Evolutionary conservation across 2,329 filamentous ascomycete genomes (phyloP).

Genomic region (Penicillium decumbens): DNA sequence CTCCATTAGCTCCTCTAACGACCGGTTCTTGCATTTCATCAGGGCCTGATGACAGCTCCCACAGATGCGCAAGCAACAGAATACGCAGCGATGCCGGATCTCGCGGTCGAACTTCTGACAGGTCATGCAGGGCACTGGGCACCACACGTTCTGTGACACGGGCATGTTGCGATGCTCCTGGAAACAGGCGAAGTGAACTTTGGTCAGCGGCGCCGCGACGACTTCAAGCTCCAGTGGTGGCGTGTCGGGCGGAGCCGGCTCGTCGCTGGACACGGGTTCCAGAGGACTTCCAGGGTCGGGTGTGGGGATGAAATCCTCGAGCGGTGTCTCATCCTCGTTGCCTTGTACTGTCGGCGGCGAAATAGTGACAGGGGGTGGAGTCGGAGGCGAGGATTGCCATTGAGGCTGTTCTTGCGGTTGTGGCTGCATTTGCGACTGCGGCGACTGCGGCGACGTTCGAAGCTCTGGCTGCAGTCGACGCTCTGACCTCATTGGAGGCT

Average conservation of each 20-base stretch:
- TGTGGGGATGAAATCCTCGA: conserved; percentile 34
- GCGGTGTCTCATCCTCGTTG: conserved; percentile 12
- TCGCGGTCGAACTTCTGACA: conserved; percentile 39
- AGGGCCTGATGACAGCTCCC: conserved; percentile 32
- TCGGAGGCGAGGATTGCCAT: neutral
- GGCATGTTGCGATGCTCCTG: conserved; percentile 38
- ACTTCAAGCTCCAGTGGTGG: conserved; percentile 30
- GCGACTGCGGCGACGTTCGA: neutral
- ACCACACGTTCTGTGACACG: conserved; percentile 36
- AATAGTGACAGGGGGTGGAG: conserved; percentile 4
- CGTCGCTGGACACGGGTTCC: conserved; percentile 15
- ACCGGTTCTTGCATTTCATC: conserved; percentile 31
- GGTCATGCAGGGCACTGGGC: conserved; percentile 43
- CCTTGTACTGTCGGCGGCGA: conserved; percentile 17
- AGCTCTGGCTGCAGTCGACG: neutral
- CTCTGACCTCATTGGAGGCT: neutral
- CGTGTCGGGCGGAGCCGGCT: conserved; percentile 14
- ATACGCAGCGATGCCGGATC: conserved; percentile 38
- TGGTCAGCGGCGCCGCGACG: conserved; percentile 33
- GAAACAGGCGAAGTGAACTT: conserved; percentile 38
- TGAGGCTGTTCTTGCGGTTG: neutral
- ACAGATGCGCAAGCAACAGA: conserved; percentile 42
- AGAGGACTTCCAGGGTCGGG: conserved; percentile 25
- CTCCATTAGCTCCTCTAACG: conserved; percentile 32
- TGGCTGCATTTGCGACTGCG: conserved; percentile 1